Percentiles rank a stretch among this genome's conserved stretches.
These are phyloP conservation scores for Blepharisma stoltei DNA, from an alignment of 73 alveolate genomes.

Conservation along the genomic window DNA sequence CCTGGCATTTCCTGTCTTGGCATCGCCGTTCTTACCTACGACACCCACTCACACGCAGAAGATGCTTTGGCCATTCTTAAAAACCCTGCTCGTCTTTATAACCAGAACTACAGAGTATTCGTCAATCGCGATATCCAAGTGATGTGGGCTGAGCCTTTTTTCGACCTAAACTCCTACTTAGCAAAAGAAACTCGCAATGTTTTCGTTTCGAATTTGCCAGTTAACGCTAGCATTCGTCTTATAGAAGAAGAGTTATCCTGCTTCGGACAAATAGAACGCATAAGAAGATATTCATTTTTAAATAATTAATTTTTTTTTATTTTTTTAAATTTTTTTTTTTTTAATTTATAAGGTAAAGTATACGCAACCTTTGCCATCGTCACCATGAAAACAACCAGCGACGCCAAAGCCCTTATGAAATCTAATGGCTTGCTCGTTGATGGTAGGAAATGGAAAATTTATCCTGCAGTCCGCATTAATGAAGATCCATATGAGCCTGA, in stretches of 20 bases:
- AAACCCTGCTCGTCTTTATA: slow-evolving; percentile 10
- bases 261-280: slow-evolving; percentile 15
- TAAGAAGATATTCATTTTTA: too few species aligned
- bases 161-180: neutral
- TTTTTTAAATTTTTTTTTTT: too few species aligned
- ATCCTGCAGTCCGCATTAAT: slow-evolving; percentile 15
- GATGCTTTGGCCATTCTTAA: slow-evolving; percentile 15
- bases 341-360: too few species aligned
- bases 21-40: neutral
- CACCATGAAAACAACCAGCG: slow-evolving; percentile 1
- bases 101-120: slow-evolving; percentile 20
- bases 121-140: slow-evolving; percentile 18
- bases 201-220: neutral
- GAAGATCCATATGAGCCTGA: slow-evolving; percentile 27
- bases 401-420: slow-evolving; percentile 9
- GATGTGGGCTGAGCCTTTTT: slow-evolving; percentile 28
- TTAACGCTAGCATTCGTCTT: neutral
- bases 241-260: slow-evolving; percentile 24
- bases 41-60: neutral
- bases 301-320: too few species aligned
- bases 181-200: slow-evolving; percentile 4
- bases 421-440: neutral
- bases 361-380: neutral
- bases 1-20: slow-evolving; percentile 25
- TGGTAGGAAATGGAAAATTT: slow-evolving; percentile 7